These are phyloP conservation scores for Cutaneotrichosporon cavernicola DNA, from an alignment of 1,284 basidiomycete genomes.

Conservation along the genomic window DNA sequence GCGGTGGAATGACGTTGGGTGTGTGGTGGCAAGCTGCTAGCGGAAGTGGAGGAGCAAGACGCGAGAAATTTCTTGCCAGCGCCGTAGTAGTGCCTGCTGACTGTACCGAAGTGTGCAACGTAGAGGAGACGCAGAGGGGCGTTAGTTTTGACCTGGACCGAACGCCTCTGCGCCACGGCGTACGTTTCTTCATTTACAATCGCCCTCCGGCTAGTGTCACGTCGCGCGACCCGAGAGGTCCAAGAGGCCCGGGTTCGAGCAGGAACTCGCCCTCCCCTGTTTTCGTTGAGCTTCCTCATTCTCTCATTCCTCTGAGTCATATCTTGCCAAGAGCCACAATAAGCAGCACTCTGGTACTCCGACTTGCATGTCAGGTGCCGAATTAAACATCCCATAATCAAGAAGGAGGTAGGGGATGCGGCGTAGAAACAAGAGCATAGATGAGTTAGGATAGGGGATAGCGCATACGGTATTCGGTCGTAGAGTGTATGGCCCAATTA, in stretches of 20 bases:
- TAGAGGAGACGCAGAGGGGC: no score
- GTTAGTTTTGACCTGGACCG: background rate
- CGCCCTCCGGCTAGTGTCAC: background rate
- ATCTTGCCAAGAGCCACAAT: background rate
- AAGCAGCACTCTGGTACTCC: background rate
- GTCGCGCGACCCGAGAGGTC: background rate
- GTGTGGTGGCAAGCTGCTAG: background rate
- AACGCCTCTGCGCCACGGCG: no score
- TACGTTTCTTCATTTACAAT: no score
- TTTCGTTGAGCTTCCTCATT: background rate
- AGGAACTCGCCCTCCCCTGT: background rate
- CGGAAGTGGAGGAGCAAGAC: background rate
- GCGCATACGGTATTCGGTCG: background rate
- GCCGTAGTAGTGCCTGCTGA: background rate
- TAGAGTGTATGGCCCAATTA: background rate
- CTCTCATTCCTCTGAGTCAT: no score
- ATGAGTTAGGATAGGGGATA: background rate
- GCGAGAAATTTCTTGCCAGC: background rate
- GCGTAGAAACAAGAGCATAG: conserved; percentile 3
- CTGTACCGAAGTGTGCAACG: no score
- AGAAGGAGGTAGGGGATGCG: background rate
- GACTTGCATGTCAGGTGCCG: background rate
- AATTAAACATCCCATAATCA: conserved; percentile 4
- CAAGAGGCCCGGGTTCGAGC: no score
- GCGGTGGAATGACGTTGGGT: background rate